Evolutionary conservation across 1,284 basidiomycete genomes (phyloP).

Genomic region (Tilletia horrida): DNA sequence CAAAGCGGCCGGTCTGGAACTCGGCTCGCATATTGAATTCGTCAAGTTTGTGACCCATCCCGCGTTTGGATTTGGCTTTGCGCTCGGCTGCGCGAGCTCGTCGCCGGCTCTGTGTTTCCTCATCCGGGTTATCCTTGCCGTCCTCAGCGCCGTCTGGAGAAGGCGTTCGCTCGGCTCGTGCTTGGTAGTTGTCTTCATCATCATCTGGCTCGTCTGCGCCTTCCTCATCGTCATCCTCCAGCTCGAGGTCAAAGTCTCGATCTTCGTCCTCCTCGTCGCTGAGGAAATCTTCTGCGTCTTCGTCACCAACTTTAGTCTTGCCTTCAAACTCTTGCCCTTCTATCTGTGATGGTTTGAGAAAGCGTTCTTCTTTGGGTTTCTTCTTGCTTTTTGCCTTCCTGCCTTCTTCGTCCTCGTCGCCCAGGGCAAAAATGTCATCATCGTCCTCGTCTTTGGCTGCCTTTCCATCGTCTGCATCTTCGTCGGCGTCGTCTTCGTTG

Average conservation of each 20-base stretch:
- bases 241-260: conserved; percentile 46
- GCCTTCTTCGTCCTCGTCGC: conserved; percentile 22
- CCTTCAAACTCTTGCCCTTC: conserved; percentile 57
- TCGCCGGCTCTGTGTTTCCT: background rate
- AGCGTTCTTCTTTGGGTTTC: conserved; percentile 27
- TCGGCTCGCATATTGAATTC: conserved; percentile 99
- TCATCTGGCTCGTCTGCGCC: conserved; percentile 23
- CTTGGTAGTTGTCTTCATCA: conserved; percentile 33
- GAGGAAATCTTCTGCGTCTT: conserved; percentile 36
- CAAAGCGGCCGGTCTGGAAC: conserved; percentile 95
- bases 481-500: conserved; percentile 59
- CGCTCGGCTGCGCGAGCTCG: background rate
- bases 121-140: background rate
- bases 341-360: conserved; percentile 72
- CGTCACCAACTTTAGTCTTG: conserved; percentile 30
- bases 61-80: conserved; percentile 20
- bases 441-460: conserved; percentile 28
- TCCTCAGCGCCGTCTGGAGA: conserved; percentile 23
- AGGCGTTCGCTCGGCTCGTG: conserved; percentile 38
- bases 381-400: conserved; percentile 23
- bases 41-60: conserved; percentile 88
- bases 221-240: conserved; percentile 29
- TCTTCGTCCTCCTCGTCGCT: conserved; percentile 30
- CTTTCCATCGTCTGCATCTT: conserved; percentile 52
- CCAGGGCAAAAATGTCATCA: conserved; percentile 76